Conservation (phyloP, 73 alveolate genomes). For the Paramecium primaurelia region DNA sequence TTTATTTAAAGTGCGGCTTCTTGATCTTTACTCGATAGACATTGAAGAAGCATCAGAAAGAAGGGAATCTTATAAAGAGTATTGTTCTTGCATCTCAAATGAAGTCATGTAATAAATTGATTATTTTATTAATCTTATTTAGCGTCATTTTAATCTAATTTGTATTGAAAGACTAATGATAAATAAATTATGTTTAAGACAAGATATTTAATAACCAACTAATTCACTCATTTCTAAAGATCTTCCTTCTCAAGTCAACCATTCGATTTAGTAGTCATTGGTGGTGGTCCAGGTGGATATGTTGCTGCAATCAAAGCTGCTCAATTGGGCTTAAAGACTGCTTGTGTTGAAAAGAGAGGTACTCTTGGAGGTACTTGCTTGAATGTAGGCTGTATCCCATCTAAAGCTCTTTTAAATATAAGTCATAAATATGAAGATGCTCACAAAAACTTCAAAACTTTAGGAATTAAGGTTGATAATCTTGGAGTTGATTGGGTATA, state of each 20-base stretch:
- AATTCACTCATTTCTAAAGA: neutral
- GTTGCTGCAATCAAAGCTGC: conserved; percentile 98
- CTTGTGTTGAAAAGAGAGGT: conserved; percentile 95
- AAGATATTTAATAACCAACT: neutral
- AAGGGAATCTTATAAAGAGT: neutral
- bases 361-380: conserved; percentile 97
- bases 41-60: neutral
- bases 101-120: neutral
- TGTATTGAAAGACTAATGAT: neutral
- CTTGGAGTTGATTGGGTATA: conserved; percentile 70
- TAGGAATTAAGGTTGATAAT: conserved; percentile 73
- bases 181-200: conserved; percentile 7
- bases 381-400: conserved; percentile 94
- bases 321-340: conserved; percentile 93
- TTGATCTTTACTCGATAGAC: neutral
- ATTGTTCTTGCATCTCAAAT: conserved; percentile 15
- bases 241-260: neutral
- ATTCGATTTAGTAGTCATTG: conserved; percentile 78
- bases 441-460: conserved; percentile 73
- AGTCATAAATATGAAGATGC: conserved; percentile 88
- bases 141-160: neutral
- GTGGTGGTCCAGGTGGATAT: conserved; percentile 95
- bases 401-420: conserved; percentile 88
- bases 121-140: neutral
- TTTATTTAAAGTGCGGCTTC: conserved; percentile 11